phyloP scores from a whole-genome alignment of 1,284 basidiomycete species.

The Cryptococcus amylolentus region DNA sequence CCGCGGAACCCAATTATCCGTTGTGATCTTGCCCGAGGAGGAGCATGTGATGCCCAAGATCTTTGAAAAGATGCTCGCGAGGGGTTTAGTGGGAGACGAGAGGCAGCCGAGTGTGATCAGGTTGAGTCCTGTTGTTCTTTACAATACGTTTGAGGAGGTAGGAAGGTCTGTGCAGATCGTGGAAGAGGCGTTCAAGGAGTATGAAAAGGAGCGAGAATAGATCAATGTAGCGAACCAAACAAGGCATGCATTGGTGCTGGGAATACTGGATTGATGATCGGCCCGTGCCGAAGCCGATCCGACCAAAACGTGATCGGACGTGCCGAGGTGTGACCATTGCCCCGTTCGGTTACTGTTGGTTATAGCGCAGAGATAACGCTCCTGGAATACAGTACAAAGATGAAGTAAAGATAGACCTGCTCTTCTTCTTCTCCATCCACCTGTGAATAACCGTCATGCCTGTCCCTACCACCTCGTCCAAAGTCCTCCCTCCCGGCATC shows the following conservation, averaged over 20 bases:
- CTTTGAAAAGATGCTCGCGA: conserved; percentile 59
- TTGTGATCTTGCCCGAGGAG: conserved; percentile 65
- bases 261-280: too few species aligned
- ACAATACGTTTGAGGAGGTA: conserved; percentile 75
- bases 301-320: too few species aligned
- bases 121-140: conserved; percentile 75
- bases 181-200: conserved; percentile 53
- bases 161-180: conserved; percentile 63
- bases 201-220: conserved; percentile 12
- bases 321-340: too few species aligned
- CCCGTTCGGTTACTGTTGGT: too few species aligned
- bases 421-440: too few species aligned
- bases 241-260: too few species aligned
- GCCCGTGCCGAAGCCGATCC: too few species aligned
- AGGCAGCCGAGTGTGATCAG: conserved; percentile 85
- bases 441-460: conserved; percentile 5
- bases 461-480: conserved; percentile 7
- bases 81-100: conserved; percentile 85
- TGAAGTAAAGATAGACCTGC: too few species aligned
- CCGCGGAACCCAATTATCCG: conserved; percentile 80
- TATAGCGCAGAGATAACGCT: not conserved
- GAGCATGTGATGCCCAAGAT: conserved; percentile 68
- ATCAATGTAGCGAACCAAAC: too few species aligned
- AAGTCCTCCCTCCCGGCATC: conserved; percentile 32
- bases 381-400: not conserved